These are phyloP conservation scores for Hordeum pubiflorum DNA, from an alignment of 202 grass and related monocot genomes.

Conservation along the genomic window DNA sequence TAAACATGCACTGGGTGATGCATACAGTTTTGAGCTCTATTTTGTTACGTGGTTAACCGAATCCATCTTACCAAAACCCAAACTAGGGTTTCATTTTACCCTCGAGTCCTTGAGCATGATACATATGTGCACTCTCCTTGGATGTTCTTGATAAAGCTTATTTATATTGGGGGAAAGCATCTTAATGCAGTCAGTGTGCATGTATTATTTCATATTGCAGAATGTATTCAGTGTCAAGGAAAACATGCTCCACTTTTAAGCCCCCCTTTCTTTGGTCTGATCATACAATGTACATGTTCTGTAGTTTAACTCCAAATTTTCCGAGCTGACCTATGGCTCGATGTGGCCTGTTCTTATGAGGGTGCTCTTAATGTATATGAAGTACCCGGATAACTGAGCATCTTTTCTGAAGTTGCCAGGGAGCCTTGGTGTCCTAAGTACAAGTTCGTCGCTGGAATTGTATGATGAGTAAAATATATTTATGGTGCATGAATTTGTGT, in stretches of 20 bases:
- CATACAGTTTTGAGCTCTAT: neutral
- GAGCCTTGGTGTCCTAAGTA: no score
- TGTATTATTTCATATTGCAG: neutral
- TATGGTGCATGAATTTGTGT: no score
- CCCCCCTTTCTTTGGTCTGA: no score
- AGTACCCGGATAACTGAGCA: neutral
- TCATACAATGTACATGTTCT: neutral
- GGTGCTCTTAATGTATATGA: neutral
- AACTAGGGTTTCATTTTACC: neutral
- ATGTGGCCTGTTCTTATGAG: neutral
- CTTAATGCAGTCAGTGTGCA: neutral
- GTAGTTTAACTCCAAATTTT: neutral
- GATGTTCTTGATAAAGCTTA: neutral
- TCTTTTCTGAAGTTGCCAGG: neutral
- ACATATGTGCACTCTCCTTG: neutral
- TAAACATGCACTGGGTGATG: neutral
- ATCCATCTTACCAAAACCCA: neutral
- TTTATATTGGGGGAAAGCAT: neutral
- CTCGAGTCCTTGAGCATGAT: neutral
- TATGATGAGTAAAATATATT: no score
- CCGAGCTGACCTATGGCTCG: neutral
- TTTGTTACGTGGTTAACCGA: neutral
- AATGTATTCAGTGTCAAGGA: neutral
- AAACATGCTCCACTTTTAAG: neutral
- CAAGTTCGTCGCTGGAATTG: no score